Conservation (phyloP, 2,329 filamentous ascomycete genomes). For the Aspergillus ustus region DNA sequence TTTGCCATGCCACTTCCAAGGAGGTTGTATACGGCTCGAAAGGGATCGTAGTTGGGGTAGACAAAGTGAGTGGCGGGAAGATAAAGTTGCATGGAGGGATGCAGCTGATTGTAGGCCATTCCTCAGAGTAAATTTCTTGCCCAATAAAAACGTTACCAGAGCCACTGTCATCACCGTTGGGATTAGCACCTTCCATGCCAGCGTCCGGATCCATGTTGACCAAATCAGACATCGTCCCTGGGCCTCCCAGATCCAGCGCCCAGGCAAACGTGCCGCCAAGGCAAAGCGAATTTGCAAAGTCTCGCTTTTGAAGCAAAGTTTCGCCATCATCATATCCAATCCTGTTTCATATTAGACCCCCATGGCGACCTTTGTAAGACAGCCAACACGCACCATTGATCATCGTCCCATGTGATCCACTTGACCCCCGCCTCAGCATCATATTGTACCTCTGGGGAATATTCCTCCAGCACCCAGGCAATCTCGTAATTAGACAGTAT, state of each 20-base stretch:
- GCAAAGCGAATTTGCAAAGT: conserved; percentile 11
- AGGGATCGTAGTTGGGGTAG: not conserved
- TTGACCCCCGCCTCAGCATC: conserved; percentile 19
- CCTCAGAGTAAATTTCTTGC: not conserved
- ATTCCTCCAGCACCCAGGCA: not conserved
- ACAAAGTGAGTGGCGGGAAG: not conserved
- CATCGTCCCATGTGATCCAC: conserved; percentile 22
- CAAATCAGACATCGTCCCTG: not conserved
- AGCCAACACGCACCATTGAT: conserved; percentile 19
- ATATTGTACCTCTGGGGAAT: conserved; percentile 8
- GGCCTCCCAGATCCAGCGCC: conserved; percentile 9
- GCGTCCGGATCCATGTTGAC: not conserved
- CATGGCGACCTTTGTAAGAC: not conserved
- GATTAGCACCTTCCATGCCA: not conserved
- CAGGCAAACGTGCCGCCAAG: conserved; percentile 3
- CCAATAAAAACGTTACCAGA: conserved; percentile 2
- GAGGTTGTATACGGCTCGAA: not conserved
- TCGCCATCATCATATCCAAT: not conserved
- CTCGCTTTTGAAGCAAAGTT: conserved; percentile 5
- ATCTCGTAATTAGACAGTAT: conserved; percentile 15
- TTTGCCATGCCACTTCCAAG: no score
- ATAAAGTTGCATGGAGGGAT: conserved; percentile 5
- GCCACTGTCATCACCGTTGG: not conserved
- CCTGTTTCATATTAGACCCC: not conserved
- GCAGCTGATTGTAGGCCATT: not conserved